Conservation (phyloP, 371 early-diverging fungal species). For the Apophysomyces trapeziformis region DNA sequence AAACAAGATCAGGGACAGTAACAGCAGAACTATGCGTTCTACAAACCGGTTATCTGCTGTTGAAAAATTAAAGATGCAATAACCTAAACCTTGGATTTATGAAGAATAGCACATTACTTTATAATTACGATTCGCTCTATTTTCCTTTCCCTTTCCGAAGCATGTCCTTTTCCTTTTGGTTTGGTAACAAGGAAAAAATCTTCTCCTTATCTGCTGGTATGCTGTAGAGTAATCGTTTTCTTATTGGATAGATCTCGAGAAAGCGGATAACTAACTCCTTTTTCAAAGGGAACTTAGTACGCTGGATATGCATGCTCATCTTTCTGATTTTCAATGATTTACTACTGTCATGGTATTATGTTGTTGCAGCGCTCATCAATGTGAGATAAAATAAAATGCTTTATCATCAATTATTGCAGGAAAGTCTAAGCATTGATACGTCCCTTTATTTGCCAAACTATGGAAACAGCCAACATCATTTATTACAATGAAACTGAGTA, state of each 20-base stretch:
- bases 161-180: background rate
- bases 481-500: no score
- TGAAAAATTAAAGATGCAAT: slow-evolving; percentile 1
- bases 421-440: no score
- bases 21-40: background rate
- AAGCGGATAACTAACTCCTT: background rate
- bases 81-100: background rate
- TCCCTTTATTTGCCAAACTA: no score
- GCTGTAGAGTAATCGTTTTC: background rate
- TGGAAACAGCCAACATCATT: no score
- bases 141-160: background rate
- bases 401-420: background rate
- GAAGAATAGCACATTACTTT: no score
- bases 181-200: background rate
- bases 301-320: background rate
- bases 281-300: no score
- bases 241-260: background rate
- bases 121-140: background rate
- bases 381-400: background rate
- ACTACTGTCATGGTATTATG: background rate
- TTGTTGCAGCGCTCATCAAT: slow-evolving; percentile 1
- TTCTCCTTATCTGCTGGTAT: slow-evolving; percentile 4
- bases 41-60: background rate
- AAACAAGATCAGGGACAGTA: background rate
- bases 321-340: background rate